Base-by-base conservation (phyloP, 2,329 filamentous ascomycete genomes). In the Ophiobolus disseminans region DNA sequence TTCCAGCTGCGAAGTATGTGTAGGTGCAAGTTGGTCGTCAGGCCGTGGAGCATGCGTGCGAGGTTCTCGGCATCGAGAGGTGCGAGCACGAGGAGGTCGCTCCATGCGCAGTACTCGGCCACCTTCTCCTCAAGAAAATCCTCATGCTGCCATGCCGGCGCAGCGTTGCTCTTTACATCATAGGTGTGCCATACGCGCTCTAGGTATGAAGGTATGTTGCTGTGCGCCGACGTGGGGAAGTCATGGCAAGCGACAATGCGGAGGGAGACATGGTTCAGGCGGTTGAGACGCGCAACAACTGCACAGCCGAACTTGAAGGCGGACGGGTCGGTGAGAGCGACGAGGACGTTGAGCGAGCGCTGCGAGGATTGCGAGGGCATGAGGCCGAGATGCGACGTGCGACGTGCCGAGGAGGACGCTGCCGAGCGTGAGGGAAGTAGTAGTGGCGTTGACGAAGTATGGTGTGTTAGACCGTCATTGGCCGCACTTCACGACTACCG, bases 1-100 rank as follows among this genome's bases (percentile, higher is more conserved):
- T 95, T 87, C 92, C 92, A 97, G 46, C 89, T 89, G 42, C 92
- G 84, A 39, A 97, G 72, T 1, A 96, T 84, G 60, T 93, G 88
- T 42, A 95, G 80, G 6, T 95, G 80, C 44, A 96, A 80, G 22
- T 87, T 95, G 64, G 90, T 90, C 2, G 90, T 87, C 48, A 93
- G 82, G 42, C 92, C 92, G 44, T 87, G 85, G 66, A 96, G 80
- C 91, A 97, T 96, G 69, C 90, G 90, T 22, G 89, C 89, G 45
- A 96, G 80, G 45, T 87, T 87, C 67, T 94, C 89, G 6, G 91
- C 90, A 70, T 94, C 89, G 39, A 96, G 87, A 3, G 92, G 91
- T 5, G 89, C 89, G 46, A 96, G 83, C 23, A 96, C 86, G 49
- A 96, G 80, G 58, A 96, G 76, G 72, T 96, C 89, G 5, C 92